These are phyloP conservation scores for Vitis rupestris DNA, from an alignment of 164 flowering plant species.

Conservation along the genomic window DNA sequence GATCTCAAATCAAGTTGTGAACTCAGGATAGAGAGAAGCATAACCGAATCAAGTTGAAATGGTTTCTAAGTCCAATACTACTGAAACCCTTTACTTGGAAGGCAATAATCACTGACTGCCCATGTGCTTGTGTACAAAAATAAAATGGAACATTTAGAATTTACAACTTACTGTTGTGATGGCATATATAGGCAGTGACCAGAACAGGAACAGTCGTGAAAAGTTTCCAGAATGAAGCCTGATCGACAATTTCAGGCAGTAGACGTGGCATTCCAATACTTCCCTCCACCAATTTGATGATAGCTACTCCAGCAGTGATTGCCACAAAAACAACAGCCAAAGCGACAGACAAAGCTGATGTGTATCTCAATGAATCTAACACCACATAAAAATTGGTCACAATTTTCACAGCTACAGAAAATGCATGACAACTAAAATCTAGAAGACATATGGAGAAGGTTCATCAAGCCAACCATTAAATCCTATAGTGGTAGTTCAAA, in stretches of 20 bases:
- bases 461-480: no score
- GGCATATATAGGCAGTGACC: slow-evolving; percentile 79
- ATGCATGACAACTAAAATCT: background rate
- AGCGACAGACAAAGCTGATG: slow-evolving; percentile 75
- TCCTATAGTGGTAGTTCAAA: no score
- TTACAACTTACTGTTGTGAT: slow-evolving; percentile 55
- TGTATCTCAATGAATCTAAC: slow-evolving; percentile 71
- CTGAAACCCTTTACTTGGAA: no score
- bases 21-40: no score
- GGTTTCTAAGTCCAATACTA: no score
- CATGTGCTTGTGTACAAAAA: background rate
- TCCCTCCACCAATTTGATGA: slow-evolving; percentile 46
- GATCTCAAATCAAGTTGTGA: no score
- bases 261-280: slow-evolving; percentile 51
- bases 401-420: background rate
- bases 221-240: slow-evolving; percentile 69
- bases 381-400: slow-evolving; percentile 5
- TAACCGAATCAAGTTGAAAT: no score
- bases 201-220: slow-evolving; percentile 67
- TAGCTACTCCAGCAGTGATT: slow-evolving; percentile 50
- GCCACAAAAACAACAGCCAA: slow-evolving; percentile 72
- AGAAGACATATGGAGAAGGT: no score
- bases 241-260: slow-evolving; percentile 48
- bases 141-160: background rate
- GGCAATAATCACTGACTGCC: background rate